phyloP scores from a whole-genome alignment of 257 asterid species.

The Perilla frutescens region DNA sequence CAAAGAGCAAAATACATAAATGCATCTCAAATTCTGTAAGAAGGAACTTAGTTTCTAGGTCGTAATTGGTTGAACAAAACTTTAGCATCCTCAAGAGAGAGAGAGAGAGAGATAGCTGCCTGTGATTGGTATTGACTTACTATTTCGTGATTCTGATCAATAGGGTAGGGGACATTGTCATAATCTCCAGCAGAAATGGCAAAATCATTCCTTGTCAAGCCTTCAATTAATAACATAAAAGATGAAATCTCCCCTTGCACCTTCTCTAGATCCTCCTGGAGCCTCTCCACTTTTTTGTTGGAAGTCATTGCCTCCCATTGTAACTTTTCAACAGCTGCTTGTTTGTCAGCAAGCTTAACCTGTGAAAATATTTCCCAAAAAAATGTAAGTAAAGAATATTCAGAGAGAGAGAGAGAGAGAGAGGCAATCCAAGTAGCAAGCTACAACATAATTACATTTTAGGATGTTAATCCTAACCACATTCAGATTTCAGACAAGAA shows the following conservation, averaged over 20 bases:
- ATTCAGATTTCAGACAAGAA: neutral
- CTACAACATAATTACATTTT: neutral
- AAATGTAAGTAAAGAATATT: conserved; percentile 1
- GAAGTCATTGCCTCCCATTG: conserved; percentile 91
- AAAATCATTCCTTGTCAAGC: conserved; percentile 55
- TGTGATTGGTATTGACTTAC: conserved; percentile 53
- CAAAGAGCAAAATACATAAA: too few species aligned
- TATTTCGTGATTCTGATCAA: conserved; percentile 48
- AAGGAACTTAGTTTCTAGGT: neutral
- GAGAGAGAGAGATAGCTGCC: neutral
- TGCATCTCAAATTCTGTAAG: too few species aligned
- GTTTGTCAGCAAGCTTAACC: conserved; percentile 97
- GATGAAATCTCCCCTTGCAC: conserved; percentile 70
- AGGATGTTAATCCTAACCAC: neutral
- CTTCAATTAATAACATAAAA: conserved; percentile 67
- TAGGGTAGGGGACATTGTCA: conserved; percentile 48
- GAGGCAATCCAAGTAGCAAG: neutral
- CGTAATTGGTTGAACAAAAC: neutral
- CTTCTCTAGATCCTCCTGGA: conserved; percentile 70
- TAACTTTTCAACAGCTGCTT: conserved; percentile 91
- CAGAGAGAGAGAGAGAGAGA: neutral
- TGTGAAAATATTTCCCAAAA: conserved; percentile 29
- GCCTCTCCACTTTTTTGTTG: conserved; percentile 70
- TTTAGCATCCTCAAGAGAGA: neutral
- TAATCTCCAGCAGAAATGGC: conserved; percentile 48